Conservation (phyloP, 2,329 filamentous ascomycete species). For the Fusarium poae region DNA sequence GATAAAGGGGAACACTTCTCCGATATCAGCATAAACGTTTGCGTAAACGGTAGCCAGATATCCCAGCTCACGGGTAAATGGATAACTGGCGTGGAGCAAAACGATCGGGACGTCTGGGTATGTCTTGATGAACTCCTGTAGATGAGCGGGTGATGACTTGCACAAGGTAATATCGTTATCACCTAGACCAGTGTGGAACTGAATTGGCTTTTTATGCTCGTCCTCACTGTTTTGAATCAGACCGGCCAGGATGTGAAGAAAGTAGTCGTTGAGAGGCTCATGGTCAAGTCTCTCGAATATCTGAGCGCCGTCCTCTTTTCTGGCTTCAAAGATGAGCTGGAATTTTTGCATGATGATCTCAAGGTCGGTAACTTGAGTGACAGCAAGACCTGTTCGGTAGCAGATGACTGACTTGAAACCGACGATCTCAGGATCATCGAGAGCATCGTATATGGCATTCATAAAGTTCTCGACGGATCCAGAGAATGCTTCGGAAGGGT, state of each 20-base stretch:
- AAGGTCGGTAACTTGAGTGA: constrained; percentile 62
- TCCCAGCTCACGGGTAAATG: constrained; percentile 81
- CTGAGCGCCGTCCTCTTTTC: constrained; percentile 23
- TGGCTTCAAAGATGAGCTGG: constrained; percentile 51
- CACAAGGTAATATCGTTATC: constrained; percentile 81
- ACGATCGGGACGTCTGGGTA: constrained; percentile 81
- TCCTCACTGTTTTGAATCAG: constrained; percentile 63
- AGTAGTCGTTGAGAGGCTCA: constrained; percentile 74
- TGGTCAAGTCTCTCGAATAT: constrained; percentile 69
- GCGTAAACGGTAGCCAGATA: constrained; percentile 82
- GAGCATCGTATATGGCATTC: constrained; percentile 64
- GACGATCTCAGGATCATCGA: constrained; percentile 76
- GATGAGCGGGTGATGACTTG: constrained; percentile 78
- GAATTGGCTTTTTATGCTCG: constrained; percentile 75
- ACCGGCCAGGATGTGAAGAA: constrained; percentile 74
- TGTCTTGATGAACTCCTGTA: constrained; percentile 78
- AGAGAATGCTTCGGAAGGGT: constrained; percentile 46
- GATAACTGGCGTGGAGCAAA: constrained; percentile 84
- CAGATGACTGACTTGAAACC: constrained; percentile 89
- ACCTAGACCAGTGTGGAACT: constrained; percentile 86
- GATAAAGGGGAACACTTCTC: constrained; percentile 83
- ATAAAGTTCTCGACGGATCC: constrained; percentile 56
- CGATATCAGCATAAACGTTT: constrained; percentile 86
- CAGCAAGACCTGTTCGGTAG: constrained; percentile 79
- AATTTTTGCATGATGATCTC: constrained; percentile 59